phyloP scores from a whole-genome alignment of 2,329 filamentous ascomycete species.

The Ceratocystis destructans region DNA sequence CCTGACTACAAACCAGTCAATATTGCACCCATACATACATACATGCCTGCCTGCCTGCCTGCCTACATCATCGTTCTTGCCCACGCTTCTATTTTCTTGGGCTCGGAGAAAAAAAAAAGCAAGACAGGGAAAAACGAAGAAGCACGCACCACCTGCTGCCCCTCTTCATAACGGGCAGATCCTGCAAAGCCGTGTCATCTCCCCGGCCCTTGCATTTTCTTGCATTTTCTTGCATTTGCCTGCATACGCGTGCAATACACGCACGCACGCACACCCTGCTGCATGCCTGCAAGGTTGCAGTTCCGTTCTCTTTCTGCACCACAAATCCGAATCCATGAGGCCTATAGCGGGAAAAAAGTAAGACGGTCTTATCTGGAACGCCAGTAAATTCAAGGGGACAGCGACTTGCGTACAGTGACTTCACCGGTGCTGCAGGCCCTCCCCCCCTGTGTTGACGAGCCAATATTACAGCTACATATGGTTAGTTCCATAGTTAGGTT shows the following conservation, averaged over 20 bases:
- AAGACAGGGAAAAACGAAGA: background rate
- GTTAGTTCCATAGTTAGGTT: background rate
- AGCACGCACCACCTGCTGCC: background rate
- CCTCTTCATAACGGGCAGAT: background rate
- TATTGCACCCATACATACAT: background rate
- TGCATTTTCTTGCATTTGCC: background rate
- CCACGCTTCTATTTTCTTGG: background rate
- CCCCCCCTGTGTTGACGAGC: background rate
- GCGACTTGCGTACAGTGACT: background rate
- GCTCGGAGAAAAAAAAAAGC: background rate
- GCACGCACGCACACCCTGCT: background rate
- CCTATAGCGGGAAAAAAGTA: background rate
- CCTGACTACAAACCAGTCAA: background rate
- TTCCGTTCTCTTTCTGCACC: background rate
- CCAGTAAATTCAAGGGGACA: background rate
- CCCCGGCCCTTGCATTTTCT: background rate
- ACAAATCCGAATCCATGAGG: too few species aligned
- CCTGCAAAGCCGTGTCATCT: background rate
- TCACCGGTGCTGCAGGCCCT: background rate
- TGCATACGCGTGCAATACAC: conserved; percentile 1
- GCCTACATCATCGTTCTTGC: background rate
- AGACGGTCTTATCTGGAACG: background rate
- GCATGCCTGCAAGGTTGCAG: background rate
- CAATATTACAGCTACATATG: background rate
- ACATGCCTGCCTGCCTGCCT: background rate